Evolutionary conservation across 1,284 basidiomycete genomes (phyloP), one percentile per base, ranked within the genome.

Genomic region (Malassezia restricta): DNA sequence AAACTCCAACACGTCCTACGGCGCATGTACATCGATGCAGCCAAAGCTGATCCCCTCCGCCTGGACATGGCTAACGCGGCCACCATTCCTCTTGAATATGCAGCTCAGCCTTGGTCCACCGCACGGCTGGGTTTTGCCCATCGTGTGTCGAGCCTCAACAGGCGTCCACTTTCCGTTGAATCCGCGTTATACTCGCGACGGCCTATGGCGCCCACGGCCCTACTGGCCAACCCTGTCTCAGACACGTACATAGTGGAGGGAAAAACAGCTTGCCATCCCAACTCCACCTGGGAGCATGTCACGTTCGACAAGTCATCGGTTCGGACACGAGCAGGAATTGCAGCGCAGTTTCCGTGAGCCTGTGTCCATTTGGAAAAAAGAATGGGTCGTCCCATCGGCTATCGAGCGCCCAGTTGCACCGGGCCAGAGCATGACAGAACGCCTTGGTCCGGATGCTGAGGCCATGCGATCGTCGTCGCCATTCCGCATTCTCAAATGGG

Each of bases 401-500:
- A 33, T 55, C 5, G n/a, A 46, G 5, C 48, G 33, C 3, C 43
- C 42, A 15, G 37, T 39, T 14, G 38, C 33, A 3, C 12, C 27
- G 14, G 43, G 33, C 8, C 42, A 40, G 28, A 42, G 42, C 35
- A 7, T 54, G 20, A 42, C 51, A 2, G 51, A 54, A 29, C 39
- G 47, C 7, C 29, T 54, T 6, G 51, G 51, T 11, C 32, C 37
- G 7, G 51, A 48, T 14, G 40, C 39, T 12, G 40, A 47, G 6
- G 40, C 51, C 17, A 54, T 47, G 39, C 51, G 51, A 35, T 54
- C 52, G 3, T 30, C 33, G 9, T 43, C 47, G n/a, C 53, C 53
- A n/a, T 27, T 55, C 14, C 17, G 32, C 5, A 50, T 55, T 40
- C 43, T 33, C 38, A 55, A 55, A 39, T 55, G 53, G 53, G 47